phyloP scores from a whole-genome alignment of 2,329 filamentous ascomycete genomes.

The Penicillium capsulatum region DNA sequence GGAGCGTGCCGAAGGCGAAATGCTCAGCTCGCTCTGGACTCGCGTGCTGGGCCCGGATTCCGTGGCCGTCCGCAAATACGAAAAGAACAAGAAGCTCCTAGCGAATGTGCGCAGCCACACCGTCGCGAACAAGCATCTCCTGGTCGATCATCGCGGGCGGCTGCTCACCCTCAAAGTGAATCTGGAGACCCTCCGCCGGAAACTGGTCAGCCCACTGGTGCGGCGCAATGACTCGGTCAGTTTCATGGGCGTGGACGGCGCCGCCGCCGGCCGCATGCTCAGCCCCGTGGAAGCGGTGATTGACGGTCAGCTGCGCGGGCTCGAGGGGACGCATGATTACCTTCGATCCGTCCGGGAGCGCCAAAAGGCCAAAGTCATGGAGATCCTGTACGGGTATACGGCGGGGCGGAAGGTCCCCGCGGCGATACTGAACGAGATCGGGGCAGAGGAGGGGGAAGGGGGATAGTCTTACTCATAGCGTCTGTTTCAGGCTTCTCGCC shows the following conservation, averaged over 20 bases:
- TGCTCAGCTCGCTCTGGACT: constrained; percentile 81
- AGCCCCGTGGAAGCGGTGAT: constrained; percentile 52
- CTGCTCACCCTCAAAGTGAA: constrained; percentile 80
- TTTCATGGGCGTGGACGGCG: constrained; percentile 31
- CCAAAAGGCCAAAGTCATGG: constrained; percentile 79
- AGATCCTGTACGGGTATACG: constrained; percentile 63
- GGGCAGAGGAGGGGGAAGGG: constrained; percentile 14
- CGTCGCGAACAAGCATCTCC: constrained; percentile 77
- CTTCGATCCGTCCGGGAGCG: constrained; percentile 69
- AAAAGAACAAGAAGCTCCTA: constrained; percentile 79
- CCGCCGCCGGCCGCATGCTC: constrained; percentile 54
- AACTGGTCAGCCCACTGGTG: constrained; percentile 79
- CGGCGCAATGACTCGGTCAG: constrained; percentile 56
- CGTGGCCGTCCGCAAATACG: constrained; percentile 76
- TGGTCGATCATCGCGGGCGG: constrained; percentile 81
- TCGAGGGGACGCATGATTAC: constrained; percentile 75
- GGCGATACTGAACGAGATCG: constrained; percentile 23
- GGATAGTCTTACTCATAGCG: no score
- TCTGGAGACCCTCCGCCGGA: constrained; percentile 76
- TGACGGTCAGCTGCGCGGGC: constrained; percentile 77
- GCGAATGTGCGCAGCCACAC: constrained; percentile 75
- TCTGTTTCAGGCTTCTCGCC: no score
- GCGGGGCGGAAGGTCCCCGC: constrained; percentile 32
- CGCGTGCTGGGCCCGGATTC: constrained; percentile 74
- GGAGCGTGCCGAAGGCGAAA: constrained; percentile 73